Evolutionary conservation across 768 basidiomycete species (phyloP).

Genomic region (Russula emetica): DNA sequence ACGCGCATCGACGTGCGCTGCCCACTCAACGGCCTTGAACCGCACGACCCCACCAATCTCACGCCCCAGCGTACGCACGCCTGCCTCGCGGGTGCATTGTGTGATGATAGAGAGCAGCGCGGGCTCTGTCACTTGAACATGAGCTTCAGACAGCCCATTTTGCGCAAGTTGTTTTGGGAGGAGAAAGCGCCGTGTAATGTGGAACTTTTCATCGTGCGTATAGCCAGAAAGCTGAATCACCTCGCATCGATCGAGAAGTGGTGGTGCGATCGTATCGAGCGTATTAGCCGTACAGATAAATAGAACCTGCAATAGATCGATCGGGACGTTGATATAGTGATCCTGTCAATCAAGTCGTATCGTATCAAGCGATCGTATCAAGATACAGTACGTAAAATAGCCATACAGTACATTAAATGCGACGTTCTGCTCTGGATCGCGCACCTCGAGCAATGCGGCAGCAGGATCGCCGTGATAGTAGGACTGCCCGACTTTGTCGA

Average conservation of each 20-base stretch:
- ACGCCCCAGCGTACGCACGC: conserved; percentile 86
- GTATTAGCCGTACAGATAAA: conserved; percentile 93
- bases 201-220: conserved; percentile 87
- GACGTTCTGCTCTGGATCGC: conserved; percentile 93
- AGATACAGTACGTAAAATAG: not conserved
- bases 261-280: conserved; percentile 82
- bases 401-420: conserved; percentile 68
- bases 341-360: conserved; percentile 45
- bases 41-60: conserved; percentile 83
- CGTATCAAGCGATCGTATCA: not conserved
- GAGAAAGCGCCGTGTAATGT: conserved; percentile 82
- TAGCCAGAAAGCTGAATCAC: conserved; percentile 80
- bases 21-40: conserved; percentile 89
- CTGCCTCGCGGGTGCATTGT: conserved; percentile 85
- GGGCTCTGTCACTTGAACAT: too few relatives aligned
- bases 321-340: conserved; percentile 86
- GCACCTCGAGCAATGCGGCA: conserved; percentile 84
- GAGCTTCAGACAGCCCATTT: conserved; percentile 62
- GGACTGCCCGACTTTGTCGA: too few relatives aligned
- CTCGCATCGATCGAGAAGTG: conserved; percentile 87
- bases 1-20: conserved; percentile 53
- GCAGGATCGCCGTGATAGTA: too few relatives aligned
- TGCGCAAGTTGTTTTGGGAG: conserved; percentile 82
- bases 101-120: conserved; percentile 69
- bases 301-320: conserved; percentile 85